A percentile compares a stretch with the other conserved stretches of the same genome.
Conservation (phyloP, 805 yeast genomes). For the Yarrowia phangngaensis region DNA sequence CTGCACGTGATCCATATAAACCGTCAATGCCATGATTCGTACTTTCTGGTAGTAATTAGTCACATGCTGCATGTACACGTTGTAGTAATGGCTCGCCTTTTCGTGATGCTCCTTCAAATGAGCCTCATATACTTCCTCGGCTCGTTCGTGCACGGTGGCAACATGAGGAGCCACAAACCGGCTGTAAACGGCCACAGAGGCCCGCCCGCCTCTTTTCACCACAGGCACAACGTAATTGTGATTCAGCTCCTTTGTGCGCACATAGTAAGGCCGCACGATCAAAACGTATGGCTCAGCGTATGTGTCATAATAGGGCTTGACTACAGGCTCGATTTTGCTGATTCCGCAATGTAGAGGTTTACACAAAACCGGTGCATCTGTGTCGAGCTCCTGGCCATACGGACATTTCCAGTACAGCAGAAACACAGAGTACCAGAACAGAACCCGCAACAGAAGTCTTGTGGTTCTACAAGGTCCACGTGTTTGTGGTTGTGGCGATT, state of each 20-base stretch:
- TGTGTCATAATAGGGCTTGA: constrained; percentile 29
- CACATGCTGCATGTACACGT: constrained; percentile 1
- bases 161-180: constrained; percentile 26
- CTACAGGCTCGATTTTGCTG: constrained; percentile 28
- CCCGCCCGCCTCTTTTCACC: constrained; percentile 2
- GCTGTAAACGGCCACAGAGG: constrained; percentile 1
- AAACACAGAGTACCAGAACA: constrained; percentile 34
- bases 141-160: background rate
- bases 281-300: constrained; percentile 22
- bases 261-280: constrained; percentile 13
- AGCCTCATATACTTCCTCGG: background rate
- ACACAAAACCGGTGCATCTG: constrained; percentile 30
- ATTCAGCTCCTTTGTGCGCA: constrained; percentile 15
- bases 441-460: constrained; percentile 28
- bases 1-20: constrained; percentile 27
- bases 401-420: constrained; percentile 34
- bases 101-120: constrained; percentile 11
- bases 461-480: constrained; percentile 14
- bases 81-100: background rate
- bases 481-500: background rate
- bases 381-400: constrained; percentile 26
- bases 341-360: constrained; percentile 30
- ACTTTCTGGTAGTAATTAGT: constrained; percentile 2
- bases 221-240: constrained; percentile 24
- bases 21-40: background rate